Evolutionary conservation across 2,329 filamentous ascomycete genomes (phyloP).

Genomic region (Boeremia lycopersici): DNA sequence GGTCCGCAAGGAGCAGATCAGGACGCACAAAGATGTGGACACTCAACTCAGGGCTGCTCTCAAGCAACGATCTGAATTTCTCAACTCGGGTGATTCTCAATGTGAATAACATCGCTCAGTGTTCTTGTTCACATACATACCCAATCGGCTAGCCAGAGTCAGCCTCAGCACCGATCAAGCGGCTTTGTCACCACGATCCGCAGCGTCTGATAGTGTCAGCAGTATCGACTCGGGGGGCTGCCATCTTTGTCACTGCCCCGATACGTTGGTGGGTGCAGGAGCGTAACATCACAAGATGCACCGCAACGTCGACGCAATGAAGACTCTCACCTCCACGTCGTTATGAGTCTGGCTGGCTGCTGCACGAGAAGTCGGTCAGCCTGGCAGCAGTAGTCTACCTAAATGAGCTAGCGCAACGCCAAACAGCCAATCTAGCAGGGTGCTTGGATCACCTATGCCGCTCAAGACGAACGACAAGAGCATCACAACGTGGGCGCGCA

Average conservation of each 20-base stretch:
- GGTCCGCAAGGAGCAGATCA: neutral
- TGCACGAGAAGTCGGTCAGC: neutral
- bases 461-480: conserved; percentile 23
- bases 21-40: neutral
- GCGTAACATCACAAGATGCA: conserved; percentile 8
- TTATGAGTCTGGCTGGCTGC: neutral
- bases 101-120: neutral
- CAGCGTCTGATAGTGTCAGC: neutral
- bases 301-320: neutral
- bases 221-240: neutral
- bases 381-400: conserved; percentile 11
- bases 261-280: neutral
- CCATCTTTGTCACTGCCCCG: neutral
- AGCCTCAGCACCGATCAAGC: conserved; percentile 7
- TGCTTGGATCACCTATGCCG: conserved; percentile 22
- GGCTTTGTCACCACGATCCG: neutral
- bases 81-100: too few relatives aligned
- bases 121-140: neutral
- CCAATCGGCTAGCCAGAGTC: neutral
- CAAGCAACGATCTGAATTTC: too few relatives aligned
- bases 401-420: conserved; percentile 29
- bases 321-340: conserved; percentile 8
- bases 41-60: too few relatives aligned
- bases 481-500: neutral
- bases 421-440: conserved; percentile 23